Evolutionary conservation across 129 eudicot species (phyloP).

Genomic region (Flaveria robusta): DNA sequence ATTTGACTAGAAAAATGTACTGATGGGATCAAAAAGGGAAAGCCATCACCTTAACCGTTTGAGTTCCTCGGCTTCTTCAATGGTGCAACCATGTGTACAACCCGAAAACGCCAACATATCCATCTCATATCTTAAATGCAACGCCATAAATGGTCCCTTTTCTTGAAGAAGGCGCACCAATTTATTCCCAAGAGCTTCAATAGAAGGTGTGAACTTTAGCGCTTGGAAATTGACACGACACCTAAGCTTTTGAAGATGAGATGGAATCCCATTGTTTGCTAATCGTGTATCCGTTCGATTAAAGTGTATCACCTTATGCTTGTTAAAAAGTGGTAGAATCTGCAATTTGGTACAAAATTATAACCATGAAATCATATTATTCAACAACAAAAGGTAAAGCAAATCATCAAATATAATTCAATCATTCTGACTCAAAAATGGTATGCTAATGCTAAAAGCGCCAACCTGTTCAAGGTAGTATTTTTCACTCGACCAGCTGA

Average conservation of each 20-base stretch:
- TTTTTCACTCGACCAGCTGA: conserved; percentile 94
- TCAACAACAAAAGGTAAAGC: not conserved
- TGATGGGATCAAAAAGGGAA: not conserved
- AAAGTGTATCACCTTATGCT: conserved; percentile 80
- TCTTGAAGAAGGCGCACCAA: conserved; percentile 58
- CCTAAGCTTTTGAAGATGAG: conserved; percentile 82
- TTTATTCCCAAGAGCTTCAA: conserved; percentile 79
- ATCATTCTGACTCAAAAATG: not conserved
- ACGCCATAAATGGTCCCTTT: conserved; percentile 79
- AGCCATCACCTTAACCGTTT: conserved; percentile 67
- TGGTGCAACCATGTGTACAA: conserved; percentile 92
- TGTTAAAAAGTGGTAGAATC: conserved; percentile 81
- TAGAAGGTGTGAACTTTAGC: conserved; percentile 80
- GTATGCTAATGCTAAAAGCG: not conserved
- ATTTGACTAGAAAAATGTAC: not conserved
- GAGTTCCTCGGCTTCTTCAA: conserved; percentile 90
- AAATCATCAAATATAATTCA: not conserved
- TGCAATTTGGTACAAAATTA: conserved; percentile 43
- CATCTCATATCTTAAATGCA: conserved; percentile 97
- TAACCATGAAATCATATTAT: conserved; percentile 13
- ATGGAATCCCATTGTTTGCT: conserved; percentile 87
- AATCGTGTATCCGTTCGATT: conserved; percentile 90
- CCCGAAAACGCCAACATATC: conserved; percentile 99
- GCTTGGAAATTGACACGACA: conserved; percentile 96
- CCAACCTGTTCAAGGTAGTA: conserved; percentile 87